Conservation (phyloP, 2,329 filamentous ascomycete genomes). For the Arthroderma sp. region DNA sequence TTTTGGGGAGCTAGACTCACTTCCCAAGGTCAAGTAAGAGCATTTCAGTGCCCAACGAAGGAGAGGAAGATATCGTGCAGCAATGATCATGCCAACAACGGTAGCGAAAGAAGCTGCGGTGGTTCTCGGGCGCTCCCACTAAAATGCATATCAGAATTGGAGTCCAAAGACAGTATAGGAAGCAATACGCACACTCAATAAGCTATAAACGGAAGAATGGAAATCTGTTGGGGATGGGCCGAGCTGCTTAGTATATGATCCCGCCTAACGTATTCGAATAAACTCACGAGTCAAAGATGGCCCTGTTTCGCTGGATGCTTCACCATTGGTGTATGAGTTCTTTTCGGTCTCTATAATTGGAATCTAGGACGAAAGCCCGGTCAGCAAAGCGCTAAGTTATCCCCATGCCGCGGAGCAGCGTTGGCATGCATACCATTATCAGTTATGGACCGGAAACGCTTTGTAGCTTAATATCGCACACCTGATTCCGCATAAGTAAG, state of each 20-base stretch:
- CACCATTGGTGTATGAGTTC: constrained; percentile 24
- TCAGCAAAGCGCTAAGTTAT: no score
- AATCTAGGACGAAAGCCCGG: no score
- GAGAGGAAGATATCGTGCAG: constrained; percentile 49
- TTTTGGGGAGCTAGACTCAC: constrained; percentile 23
- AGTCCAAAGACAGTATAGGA: background rate
- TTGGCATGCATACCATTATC: no score
- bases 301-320: constrained; percentile 40
- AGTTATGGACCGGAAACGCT: no score
- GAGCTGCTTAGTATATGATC: no score
- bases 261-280: background rate
- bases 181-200: constrained; percentile 42
- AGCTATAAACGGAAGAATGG: constrained; percentile 53
- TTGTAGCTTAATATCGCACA: no score
- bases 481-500: no score
- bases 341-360: constrained; percentile 1
- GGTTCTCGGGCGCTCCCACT: constrained; percentile 54
- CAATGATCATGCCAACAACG: constrained; percentile 47
- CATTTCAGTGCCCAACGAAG: constrained; percentile 50
- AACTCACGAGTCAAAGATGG: constrained; percentile 44
- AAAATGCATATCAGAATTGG: constrained; percentile 5
- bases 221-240: constrained; percentile 34
- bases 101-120: constrained; percentile 47
- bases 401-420: no score
- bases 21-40: constrained; percentile 45